Evolutionary conservation across 495 filamentous ascomycete genomes (phyloP), one percentile per base, ranked within the genome.

Genomic region (Annulohypoxylon bovei): DNA sequence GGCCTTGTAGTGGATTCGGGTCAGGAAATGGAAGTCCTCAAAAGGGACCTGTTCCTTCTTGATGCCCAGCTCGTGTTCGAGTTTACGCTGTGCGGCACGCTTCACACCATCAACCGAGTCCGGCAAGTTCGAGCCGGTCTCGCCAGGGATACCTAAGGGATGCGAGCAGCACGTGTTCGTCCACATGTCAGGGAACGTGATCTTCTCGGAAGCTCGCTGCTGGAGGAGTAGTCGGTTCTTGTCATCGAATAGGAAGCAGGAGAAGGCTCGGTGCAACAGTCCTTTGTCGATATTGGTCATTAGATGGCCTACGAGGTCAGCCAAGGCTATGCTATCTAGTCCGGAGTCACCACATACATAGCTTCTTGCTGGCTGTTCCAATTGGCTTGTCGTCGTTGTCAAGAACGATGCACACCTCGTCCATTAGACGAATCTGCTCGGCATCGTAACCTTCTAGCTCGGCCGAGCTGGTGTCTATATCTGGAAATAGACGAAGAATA

Each of bases 131-230:
- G 89, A 87, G 58, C 95, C 95, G 2, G 93, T 97, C 86, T 99
- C 95, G 20, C 89, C 91, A 18, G 95, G 91, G 60, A 98, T 90
- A 28, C 93, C 93, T 57, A 99, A 84, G 7, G 95, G 95, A 80
- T 99, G 95, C 30, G 95, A 99, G 84, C 95, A 99, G 87, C 95
- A 99, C 39, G 95, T 99, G 81, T 99, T 99, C 62, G 95, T 99
- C 95, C 95, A 99, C 93, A 97, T 94, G 77, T 94, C 92, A 32
- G 95, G 95, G 83, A 99, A 99, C 14, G 95, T 99, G 79, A 99
- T 99, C 85, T 99, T 99, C 83, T 98, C 94, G 46, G 91, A 83
- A 50, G 95, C 95, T 71, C 95, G 91, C 83, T 98, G 95, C 81
- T 99, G 95, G 30, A 99, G 89, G 40, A 98, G 89, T 68, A 99